phyloP scores from a whole-genome alignment of 805 yeast genomes.

The Yamadazyma takamatsuzukensis region DNA sequence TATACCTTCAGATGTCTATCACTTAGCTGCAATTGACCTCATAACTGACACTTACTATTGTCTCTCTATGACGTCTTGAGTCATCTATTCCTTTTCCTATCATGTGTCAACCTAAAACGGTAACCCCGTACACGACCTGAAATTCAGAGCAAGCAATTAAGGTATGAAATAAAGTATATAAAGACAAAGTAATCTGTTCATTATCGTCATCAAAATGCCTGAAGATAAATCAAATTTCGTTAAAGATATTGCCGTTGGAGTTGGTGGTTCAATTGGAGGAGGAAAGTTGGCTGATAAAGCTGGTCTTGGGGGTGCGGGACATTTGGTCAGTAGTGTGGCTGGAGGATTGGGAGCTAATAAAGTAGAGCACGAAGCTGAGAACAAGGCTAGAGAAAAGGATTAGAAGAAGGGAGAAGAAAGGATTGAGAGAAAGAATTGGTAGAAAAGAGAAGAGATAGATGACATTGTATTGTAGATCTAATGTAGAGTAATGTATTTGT shows the following conservation, averaged over 20 bases:
- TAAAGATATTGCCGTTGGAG: conserved; percentile 32
- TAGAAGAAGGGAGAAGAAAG: no score
- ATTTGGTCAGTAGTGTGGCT: conserved; percentile 29
- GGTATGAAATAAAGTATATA: conserved; percentile 1
- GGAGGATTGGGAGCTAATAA: conserved; percentile 33
- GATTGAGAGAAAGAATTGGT: no score
- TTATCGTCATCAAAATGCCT: conserved; percentile 5
- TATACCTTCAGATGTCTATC: no score
- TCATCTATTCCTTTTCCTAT: no score
- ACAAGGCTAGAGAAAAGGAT: conserved; percentile 7
- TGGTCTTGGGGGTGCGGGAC: conserved; percentile 29
- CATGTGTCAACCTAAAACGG: no score
- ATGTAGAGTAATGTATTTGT: no score
- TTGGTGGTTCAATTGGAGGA: conserved; percentile 39
- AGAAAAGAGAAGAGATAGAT: no score
- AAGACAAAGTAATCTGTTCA: background rate
- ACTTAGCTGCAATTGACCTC: no score
- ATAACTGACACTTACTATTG: background rate
- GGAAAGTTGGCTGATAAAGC: conserved; percentile 34
- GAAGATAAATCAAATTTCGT: conserved; percentile 17
- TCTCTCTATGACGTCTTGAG: no score
- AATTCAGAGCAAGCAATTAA: conserved; percentile 1
- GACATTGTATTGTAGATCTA: no score
- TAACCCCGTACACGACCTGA: background rate
- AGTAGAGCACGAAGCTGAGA: conserved; percentile 30